phyloP scores from a whole-genome alignment of 108 stramenopile species.

The Cyclotella distinguenda region DNA sequence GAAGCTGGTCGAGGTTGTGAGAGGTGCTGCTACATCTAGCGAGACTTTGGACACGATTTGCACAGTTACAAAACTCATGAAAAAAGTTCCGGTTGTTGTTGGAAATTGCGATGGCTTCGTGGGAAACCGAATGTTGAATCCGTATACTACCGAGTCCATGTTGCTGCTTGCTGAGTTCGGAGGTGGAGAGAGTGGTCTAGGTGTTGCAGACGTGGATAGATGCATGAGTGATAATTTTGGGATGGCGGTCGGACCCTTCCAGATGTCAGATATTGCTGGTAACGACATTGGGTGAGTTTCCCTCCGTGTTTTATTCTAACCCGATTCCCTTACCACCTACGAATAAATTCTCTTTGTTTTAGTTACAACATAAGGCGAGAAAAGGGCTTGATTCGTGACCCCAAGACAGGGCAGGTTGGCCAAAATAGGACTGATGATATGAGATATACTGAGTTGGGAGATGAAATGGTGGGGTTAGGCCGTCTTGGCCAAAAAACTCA shows the following conservation, averaged over 20 bases:
- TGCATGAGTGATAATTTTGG: constrained; percentile 73
- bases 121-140: constrained; percentile 93
- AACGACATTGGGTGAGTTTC: constrained; percentile 83
- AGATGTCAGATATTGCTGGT: constrained; percentile 93
- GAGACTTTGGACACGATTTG: constrained; percentile 78
- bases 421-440: constrained; percentile 50
- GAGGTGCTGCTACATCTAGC: constrained; percentile 55
- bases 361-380: constrained; percentile 78
- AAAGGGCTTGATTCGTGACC: constrained; percentile 62
- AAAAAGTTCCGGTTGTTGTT: constrained; percentile 92
- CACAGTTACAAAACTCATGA: constrained; percentile 77
- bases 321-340: constrained; percentile 4
- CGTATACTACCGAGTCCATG: constrained; percentile 76
- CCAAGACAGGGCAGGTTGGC: constrained; percentile 46
- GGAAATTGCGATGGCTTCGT: constrained; percentile 98
- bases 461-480: constrained; percentile 82
- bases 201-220: constrained; percentile 69
- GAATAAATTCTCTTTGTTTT: background rate
- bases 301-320: background rate
- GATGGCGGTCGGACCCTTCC: constrained; percentile 88
- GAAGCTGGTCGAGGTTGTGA: constrained; percentile 94
- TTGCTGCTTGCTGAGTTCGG: constrained; percentile 63
- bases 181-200: constrained; percentile 50
- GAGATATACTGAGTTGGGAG: constrained; percentile 88
- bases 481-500: constrained; percentile 89